Evolutionary conservation across 768 basidiomycete genomes (phyloP).

Genomic region (Hirschioporus abietinus): DNA sequence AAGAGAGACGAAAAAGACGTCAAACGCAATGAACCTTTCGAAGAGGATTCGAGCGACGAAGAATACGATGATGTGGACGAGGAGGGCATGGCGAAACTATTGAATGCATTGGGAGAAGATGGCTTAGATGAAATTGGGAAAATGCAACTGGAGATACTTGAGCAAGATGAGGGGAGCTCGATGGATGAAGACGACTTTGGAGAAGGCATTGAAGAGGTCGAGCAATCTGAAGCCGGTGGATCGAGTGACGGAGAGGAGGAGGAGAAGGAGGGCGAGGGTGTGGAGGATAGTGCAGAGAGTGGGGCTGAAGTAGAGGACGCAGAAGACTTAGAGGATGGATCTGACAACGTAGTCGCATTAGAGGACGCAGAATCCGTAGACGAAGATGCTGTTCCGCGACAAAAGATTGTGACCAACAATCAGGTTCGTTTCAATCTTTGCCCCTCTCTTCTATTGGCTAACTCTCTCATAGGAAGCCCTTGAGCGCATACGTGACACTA

Average conservation of each 20-base stretch:
- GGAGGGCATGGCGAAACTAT: constrained; percentile 51
- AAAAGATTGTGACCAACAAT: constrained; percentile 83
- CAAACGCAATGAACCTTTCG: neutral
- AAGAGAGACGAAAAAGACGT: neutral
- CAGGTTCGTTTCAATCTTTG: constrained; percentile 39
- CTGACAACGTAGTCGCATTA: constrained; percentile 44
- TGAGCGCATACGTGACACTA: constrained; percentile 72
- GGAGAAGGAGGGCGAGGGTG: constrained; percentile 19
- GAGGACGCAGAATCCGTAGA: constrained; percentile 56
- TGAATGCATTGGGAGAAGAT: constrained; percentile 58
- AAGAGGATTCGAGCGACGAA: constrained; percentile 14
- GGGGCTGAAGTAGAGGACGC: constrained; percentile 26
- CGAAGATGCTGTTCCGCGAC: constrained; percentile 74
- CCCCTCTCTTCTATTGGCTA: constrained; percentile 4
- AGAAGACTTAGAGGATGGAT: constrained; percentile 25
- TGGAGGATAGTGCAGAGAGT: constrained; percentile 23
- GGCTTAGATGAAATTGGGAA: constrained; percentile 61
- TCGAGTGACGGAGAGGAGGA: constrained; percentile 23
- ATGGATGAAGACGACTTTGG: constrained; percentile 18
- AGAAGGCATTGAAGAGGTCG: constrained; percentile 18
- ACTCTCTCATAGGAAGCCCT: constrained; percentile 54
- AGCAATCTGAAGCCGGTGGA: constrained; percentile 24
- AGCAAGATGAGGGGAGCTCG: constrained; percentile 10
- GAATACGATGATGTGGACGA: constrained; percentile 47
- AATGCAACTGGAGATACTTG: constrained; percentile 43